These are phyloP conservation scores for Sporothrix luriei DNA, from an alignment of 2,329 filamentous ascomycete species.

Conservation along the genomic window DNA sequence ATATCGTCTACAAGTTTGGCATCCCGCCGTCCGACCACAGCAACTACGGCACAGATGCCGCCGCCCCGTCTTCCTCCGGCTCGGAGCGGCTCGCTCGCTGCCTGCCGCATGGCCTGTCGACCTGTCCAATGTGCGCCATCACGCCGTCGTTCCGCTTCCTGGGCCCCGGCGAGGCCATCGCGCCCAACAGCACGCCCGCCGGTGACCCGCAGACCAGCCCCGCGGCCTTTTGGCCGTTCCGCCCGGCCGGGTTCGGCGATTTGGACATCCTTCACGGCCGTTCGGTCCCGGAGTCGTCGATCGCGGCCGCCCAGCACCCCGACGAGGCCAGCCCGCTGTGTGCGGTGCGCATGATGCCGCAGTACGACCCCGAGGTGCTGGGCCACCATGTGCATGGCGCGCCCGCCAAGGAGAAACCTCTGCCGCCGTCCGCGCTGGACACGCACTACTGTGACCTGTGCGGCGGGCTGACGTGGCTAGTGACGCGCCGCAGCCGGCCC, in stretches of 20 bases:
- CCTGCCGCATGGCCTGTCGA: constrained; percentile 26
- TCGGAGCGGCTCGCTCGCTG: constrained; percentile 16
- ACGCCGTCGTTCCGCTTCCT: constrained; percentile 27
- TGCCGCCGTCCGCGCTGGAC: background rate
- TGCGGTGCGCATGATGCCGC: constrained; percentile 12
- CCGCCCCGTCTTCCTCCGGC: background rate
- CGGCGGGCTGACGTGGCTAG: constrained; percentile 26
- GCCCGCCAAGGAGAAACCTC: background rate
- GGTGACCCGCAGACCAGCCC: background rate
- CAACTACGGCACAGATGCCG: background rate
- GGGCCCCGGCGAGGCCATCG: constrained; percentile 23
- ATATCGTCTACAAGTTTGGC: constrained; percentile 30
- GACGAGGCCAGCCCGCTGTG: constrained; percentile 26
- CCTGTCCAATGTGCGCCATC: constrained; percentile 32
- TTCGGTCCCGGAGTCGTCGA: background rate
- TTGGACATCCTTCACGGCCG: background rate
- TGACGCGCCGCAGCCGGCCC: constrained; percentile 22
- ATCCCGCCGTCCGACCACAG: background rate
- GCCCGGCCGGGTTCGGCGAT: constrained; percentile 2
- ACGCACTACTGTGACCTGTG: constrained; percentile 18
- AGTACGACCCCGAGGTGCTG: constrained; percentile 26
- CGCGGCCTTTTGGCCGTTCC: background rate
- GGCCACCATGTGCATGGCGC: background rate
- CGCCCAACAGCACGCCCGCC: background rate
- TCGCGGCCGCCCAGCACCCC: constrained; percentile 24